These are phyloP conservation scores for Sophora flavescens DNA, from an alignment of 306 rosid genomes.

Conservation along the genomic window DNA sequence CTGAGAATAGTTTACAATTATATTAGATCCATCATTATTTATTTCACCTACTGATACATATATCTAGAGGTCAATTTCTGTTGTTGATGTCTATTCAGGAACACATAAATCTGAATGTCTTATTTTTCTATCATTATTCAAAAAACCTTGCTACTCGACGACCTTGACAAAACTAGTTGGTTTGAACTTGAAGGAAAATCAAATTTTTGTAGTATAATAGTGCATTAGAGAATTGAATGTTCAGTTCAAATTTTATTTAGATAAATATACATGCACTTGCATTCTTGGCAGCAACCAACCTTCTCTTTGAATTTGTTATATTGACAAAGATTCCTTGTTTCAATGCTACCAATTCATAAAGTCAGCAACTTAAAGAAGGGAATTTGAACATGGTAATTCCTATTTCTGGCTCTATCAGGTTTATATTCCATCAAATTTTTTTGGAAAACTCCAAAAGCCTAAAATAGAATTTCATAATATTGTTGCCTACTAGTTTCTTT, in stretches of 20 bases:
- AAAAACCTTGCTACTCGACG: slow-evolving; percentile 20
- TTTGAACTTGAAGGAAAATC: slow-evolving; percentile 26
- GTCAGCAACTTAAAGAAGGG: neutral
- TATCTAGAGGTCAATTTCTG: slow-evolving; percentile 13
- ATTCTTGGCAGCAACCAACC: slow-evolving; percentile 20
- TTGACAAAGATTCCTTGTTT: slow-evolving; percentile 22
- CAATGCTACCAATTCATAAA: neutral
- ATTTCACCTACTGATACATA: slow-evolving; percentile 9
- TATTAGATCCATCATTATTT: slow-evolving; percentile 17
- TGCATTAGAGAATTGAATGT: slow-evolving; percentile 4
- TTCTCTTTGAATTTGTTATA: slow-evolving; percentile 20
- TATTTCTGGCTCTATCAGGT: slow-evolving; percentile 4
- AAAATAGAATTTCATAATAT: neutral
- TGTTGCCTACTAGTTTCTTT: slow-evolving; percentile 5
- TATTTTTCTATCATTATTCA: neutral
- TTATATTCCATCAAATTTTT: neutral
- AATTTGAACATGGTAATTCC: slow-evolving; percentile 10
- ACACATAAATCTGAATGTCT: slow-evolving; percentile 1
- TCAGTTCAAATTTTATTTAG: neutral
- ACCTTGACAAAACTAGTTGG: slow-evolving; percentile 1
- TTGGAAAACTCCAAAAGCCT: neutral
- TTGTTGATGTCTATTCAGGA: slow-evolving; percentile 18
- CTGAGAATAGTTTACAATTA: slow-evolving; percentile 24
- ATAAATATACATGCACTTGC: neutral
- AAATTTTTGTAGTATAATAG: slow-evolving; percentile 6